These are phyloP conservation scores for Fusarium sacchari DNA, from an alignment of 2,329 filamentous ascomycete genomes.

Conservation along the genomic window DNA sequence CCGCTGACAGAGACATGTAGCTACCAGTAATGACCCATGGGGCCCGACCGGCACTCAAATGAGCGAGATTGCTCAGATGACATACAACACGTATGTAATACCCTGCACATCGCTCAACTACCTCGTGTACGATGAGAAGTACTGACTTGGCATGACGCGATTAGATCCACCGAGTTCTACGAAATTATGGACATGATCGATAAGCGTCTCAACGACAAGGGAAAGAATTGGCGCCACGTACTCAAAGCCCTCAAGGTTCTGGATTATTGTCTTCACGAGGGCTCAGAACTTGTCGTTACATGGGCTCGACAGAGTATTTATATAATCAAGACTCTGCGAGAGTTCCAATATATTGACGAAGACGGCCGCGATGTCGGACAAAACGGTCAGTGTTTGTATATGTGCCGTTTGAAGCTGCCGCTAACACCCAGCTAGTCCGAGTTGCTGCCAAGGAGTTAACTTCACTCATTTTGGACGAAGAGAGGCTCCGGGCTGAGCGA, in stretches of 20 bases:
- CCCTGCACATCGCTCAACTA: neutral
- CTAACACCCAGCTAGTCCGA: conserved; percentile 70
- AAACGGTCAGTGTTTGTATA: conserved; percentile 74
- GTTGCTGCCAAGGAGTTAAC: conserved; percentile 97
- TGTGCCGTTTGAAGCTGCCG: conserved; percentile 9
- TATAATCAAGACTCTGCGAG: conserved; percentile 97
- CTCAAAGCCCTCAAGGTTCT: conserved; percentile 97
- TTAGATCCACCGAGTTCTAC: conserved; percentile 94
- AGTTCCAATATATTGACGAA: conserved; percentile 97
- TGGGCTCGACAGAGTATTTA: conserved; percentile 99
- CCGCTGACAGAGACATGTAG: conserved; percentile 59
- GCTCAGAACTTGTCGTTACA: conserved; percentile 94
- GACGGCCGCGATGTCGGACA: conserved; percentile 95
- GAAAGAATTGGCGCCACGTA: conserved; percentile 99
- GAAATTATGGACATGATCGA: conserved; percentile 99
- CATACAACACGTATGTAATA: conserved; percentile 87
- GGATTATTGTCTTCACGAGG: conserved; percentile 97
- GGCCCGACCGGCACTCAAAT: conserved; percentile 97
- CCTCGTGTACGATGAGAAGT: neutral
- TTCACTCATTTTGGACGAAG: conserved; percentile 90
- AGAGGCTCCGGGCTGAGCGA: conserved; percentile 87
- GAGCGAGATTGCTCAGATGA: conserved; percentile 98
- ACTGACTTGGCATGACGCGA: conserved; percentile 30
- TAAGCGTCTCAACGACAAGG: conserved; percentile 98
- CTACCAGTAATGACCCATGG: conserved; percentile 99